phyloP scores from a whole-genome alignment of 768 basidiomycete genomes.

The Gautieria morchelliformis region DNA sequence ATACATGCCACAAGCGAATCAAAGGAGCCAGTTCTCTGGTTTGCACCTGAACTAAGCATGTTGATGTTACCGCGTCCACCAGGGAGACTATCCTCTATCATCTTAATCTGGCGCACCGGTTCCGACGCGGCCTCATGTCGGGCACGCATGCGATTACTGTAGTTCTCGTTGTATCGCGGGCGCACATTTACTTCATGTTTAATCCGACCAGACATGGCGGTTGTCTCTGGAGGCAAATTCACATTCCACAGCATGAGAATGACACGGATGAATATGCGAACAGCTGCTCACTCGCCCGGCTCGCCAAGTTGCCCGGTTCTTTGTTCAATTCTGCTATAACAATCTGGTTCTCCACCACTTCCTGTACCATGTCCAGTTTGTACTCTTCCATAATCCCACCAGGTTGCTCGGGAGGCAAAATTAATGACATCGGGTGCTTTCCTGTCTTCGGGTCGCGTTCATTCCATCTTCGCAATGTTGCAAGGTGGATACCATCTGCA shows the following conservation, averaged over 20 bases:
- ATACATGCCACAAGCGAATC: slow-evolving; percentile 54
- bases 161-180: slow-evolving; percentile 56
- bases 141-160: slow-evolving; percentile 64
- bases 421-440: slow-evolving; percentile 50
- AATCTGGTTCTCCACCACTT: slow-evolving; percentile 75
- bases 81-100: slow-evolving; percentile 62
- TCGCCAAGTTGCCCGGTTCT: slow-evolving; percentile 37
- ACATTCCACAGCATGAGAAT: not conserved
- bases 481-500: slow-evolving; percentile 70
- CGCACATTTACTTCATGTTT: slow-evolving; percentile 74
- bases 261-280: not conserved
- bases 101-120: slow-evolving; percentile 53
- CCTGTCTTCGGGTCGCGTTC: slow-evolving; percentile 33
- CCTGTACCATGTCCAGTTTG: slow-evolving; percentile 82
- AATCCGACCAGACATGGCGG: slow-evolving; percentile 55
- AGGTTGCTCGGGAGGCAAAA: slow-evolving; percentile 24
- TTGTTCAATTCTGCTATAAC: slow-evolving; percentile 79
- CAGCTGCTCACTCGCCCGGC: slow-evolving; percentile 15
- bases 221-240: slow-evolving; percentile 6
- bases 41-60: slow-evolving; percentile 44
- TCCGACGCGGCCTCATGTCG: slow-evolving; percentile 58
- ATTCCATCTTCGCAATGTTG: slow-evolving; percentile 72
- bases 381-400: slow-evolving; percentile 45
- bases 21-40: slow-evolving; percentile 33
- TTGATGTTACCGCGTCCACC: slow-evolving; percentile 71